Conservation (phyloP, 2,329 filamentous ascomycete species). For the Neoascochyta sp. region DNA sequence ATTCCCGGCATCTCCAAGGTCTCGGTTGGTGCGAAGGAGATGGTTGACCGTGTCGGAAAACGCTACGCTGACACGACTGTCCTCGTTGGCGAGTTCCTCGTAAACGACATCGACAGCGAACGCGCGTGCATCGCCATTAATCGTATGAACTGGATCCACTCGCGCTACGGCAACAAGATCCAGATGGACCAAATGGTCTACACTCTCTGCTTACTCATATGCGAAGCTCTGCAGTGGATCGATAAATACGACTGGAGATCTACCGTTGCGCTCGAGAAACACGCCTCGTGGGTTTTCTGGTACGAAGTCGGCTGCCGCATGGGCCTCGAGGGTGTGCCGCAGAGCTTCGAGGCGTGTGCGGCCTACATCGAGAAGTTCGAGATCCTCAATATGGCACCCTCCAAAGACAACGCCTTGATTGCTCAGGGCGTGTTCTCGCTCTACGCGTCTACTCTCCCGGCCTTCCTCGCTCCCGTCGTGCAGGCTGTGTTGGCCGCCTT, state of each 20-base stretch:
- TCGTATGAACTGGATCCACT: constrained; percentile 12
- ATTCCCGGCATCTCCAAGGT: constrained; percentile 10
- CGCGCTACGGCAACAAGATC: constrained; percentile 8
- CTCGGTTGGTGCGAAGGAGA: constrained; percentile 7
- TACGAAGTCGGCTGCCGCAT: constrained; percentile 8
- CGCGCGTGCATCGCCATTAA: constrained; percentile 9
- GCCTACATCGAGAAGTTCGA: constrained; percentile 7
- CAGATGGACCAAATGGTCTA: constrained; percentile 10
- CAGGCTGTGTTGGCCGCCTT: constrained; percentile 5
- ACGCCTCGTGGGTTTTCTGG: constrained; percentile 9
- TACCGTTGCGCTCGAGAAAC: constrained; percentile 7
- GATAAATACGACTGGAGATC: constrained; percentile 7
- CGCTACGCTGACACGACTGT: constrained; percentile 9
- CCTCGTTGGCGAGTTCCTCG: constrained; percentile 9
- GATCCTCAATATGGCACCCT: constrained; percentile 5
- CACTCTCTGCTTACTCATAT: constrained; percentile 9
- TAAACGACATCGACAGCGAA: constrained; percentile 12
- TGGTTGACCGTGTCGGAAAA: constrained; percentile 7
- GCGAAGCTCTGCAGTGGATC: constrained; percentile 9
- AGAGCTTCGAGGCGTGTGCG: constrained; percentile 7
- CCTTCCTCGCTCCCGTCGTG: constrained; percentile 6
- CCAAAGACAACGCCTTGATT: constrained; percentile 6
- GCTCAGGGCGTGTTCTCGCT: constrained; percentile 7
- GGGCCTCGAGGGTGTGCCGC: constrained; percentile 7
- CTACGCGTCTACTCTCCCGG: constrained; percentile 7